Evolutionary conservation across 2,329 filamentous ascomycete species (phyloP).

Genomic region (Cercospora berteroae): DNA sequence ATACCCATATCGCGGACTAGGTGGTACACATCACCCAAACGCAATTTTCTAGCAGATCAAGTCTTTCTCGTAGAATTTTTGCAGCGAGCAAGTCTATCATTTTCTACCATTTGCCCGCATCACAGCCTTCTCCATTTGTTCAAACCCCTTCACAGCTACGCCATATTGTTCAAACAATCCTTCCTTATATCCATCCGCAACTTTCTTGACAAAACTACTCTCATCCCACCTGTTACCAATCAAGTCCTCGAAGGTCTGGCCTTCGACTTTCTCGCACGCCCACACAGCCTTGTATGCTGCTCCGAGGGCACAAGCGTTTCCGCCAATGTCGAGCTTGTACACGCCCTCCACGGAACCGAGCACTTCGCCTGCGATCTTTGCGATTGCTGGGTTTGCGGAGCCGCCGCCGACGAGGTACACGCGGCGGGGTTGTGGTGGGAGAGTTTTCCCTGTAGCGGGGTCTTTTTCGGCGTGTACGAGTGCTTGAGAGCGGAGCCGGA

Average conservation of each 20-base stretch:
- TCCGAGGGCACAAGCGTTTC: conserved; percentile 90
- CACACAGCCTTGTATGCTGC: conserved; percentile 96
- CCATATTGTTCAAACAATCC: conserved; percentile 77
- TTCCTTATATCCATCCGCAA: conserved; percentile 75
- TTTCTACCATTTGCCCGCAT: conserved; percentile 40
- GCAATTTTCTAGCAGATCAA: background rate
- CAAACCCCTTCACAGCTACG: conserved; percentile 71
- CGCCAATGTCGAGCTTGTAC: conserved; percentile 89
- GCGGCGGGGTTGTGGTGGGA: conserved; percentile 81
- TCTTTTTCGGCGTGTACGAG: conserved; percentile 56
- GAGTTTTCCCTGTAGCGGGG: conserved; percentile 47
- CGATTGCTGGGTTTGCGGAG: conserved; percentile 84
- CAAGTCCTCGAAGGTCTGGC: conserved; percentile 76
- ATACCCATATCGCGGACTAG: background rate
- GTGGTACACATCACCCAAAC: background rate
- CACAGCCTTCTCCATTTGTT: conserved; percentile 68
- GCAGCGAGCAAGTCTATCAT: background rate
- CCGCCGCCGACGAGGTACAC: conserved; percentile 95
- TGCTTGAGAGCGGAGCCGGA: conserved; percentile 77
- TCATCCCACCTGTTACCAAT: conserved; percentile 84
- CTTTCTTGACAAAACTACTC: conserved; percentile 75
- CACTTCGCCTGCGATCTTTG: conserved; percentile 78
- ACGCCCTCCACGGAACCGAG: conserved; percentile 87
- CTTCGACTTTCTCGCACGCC: conserved; percentile 67
- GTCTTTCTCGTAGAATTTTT: background rate